Evolutionary conservation across 345 rosid genomes (phyloP), one percentile per base, ranked within the genome.

Genomic region (Salix viminalis): DNA sequence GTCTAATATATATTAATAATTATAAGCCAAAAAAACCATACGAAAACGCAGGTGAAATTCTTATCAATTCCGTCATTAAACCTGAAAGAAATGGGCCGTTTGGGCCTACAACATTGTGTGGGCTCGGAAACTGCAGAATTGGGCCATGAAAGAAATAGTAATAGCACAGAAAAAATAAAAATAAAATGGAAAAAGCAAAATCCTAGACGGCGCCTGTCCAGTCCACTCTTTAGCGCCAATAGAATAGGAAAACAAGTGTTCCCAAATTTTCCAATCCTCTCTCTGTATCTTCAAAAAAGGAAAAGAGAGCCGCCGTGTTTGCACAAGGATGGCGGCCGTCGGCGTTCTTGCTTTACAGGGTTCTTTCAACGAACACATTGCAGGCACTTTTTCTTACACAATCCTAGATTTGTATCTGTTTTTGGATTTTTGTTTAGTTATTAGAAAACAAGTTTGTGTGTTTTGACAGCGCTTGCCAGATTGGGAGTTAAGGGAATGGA

Each of bases 261-360:
- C 71, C 64, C 21, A 48, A 65, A 65, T 44, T 7, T 41, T 11
- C 13, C 75, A 18, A 9, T 11, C n/a, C 42, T 61, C 52, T 60
- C 66, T 12, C 54, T 41, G 44, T 41, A 41, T 11, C 44, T 10
- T 12, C 2, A 58, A 13, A 15, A 14, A 46, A 46, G 14, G 14
- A 14, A 13, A 14, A 46, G 50, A 15, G 18, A 28, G n/a, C 69
- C 42, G 69, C 79, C 80, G 78, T 3, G 50, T 46, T 46, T 46
- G 50, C 18, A 13, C 16, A 46, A 46, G 71, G 50, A 94, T 93
- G 98, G 88, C 89, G 72, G 97, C 90, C 76, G 97, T 93, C 74
- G 99, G 99, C 72, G 98, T 96, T 21, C 90, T 96, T 76, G 98
- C 98, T 72, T 84, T 96, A 54, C 98, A 96, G 88, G 99, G 98